Percentiles rank a stretch among this genome's conserved stretches.
Conservation (phyloP, 805 yeast genomes). For the Isabelozyma rhagii region DNA sequence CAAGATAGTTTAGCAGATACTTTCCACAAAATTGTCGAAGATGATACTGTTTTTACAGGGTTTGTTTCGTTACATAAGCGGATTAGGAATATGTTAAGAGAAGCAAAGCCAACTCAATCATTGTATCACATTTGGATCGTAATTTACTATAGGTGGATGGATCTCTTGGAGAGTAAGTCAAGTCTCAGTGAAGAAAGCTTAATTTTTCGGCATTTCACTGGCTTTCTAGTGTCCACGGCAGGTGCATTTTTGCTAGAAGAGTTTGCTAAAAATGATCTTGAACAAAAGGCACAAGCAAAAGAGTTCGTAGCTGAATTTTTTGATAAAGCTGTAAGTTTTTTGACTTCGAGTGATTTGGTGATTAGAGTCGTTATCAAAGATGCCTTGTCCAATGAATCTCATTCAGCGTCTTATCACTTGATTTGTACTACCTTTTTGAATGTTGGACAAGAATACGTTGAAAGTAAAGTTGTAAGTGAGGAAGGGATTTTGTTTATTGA, state of each 20-base stretch:
- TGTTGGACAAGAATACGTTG: conserved; percentile 31
- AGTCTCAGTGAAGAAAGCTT: conserved; percentile 35
- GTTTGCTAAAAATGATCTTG: conserved; percentile 19
- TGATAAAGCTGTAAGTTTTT: conserved; percentile 46
- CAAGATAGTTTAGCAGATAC: conserved; percentile 22
- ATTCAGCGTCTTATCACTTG: conserved; percentile 52
- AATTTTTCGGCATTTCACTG: conserved; percentile 65
- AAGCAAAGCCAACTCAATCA: conserved; percentile 23
- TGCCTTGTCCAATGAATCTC: conserved; percentile 61
- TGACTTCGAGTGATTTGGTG: conserved; percentile 48
- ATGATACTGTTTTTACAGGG: conserved; percentile 60
- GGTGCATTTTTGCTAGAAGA: conserved; percentile 51
- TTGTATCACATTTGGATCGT: conserved; percentile 37
- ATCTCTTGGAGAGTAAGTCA: conserved; percentile 21
- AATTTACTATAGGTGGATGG: conserved; percentile 52
- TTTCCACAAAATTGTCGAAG: conserved; percentile 43
- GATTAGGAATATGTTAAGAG: conserved; percentile 39
- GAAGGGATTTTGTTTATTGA: conserved; percentile 42
- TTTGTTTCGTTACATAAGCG: conserved; percentile 71
- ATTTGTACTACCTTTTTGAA: conserved; percentile 44
- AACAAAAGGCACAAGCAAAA: conserved; percentile 25
- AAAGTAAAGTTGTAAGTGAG: conserved; percentile 19
- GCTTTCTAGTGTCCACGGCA: conserved; percentile 67
- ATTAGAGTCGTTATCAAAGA: conserved; percentile 72
- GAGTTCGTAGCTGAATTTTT: conserved; percentile 46